A percentile compares a stretch with the other conserved stretches of the same genome.
These are phyloP conservation scores for Plasmodium inui DNA, from an alignment of 169 alveolate species.

Conservation along the genomic window DNA sequence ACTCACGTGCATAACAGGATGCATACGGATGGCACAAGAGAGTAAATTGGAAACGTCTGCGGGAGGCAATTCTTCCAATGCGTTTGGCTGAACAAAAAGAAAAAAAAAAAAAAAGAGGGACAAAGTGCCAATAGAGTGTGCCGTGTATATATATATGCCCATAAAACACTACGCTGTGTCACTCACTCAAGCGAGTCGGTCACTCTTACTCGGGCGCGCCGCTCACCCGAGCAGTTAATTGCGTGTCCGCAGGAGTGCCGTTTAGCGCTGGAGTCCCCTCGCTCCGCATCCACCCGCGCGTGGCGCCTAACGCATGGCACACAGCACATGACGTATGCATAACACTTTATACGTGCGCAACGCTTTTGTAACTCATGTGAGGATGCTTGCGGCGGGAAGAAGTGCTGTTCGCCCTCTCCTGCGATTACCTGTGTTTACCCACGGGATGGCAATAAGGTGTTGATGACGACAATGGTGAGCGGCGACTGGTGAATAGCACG, in stretches of 20 bases:
- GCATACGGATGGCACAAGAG: background rate
- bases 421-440: background rate
- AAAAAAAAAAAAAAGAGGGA: background rate
- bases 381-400: background rate
- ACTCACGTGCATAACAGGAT: background rate
- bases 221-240: background rate
- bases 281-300: background rate
- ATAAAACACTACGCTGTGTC: background rate
- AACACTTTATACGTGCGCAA: background rate
- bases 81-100: background rate
- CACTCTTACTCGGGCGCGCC: background rate
- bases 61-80: background rate
- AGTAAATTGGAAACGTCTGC: background rate
- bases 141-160: background rate
- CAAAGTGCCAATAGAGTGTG: background rate
- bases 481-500: background rate
- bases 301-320: background rate
- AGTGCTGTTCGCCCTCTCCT: background rate
- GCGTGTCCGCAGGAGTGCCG: background rate
- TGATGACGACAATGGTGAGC: background rate
- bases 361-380: background rate
- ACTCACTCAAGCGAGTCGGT: too few species aligned
- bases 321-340: background rate
- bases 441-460: background rate
- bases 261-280: background rate